Evolutionary conservation across 2,329 filamentous ascomycete genomes (phyloP).

Genomic region (Leptosphaerulina australis): DNA sequence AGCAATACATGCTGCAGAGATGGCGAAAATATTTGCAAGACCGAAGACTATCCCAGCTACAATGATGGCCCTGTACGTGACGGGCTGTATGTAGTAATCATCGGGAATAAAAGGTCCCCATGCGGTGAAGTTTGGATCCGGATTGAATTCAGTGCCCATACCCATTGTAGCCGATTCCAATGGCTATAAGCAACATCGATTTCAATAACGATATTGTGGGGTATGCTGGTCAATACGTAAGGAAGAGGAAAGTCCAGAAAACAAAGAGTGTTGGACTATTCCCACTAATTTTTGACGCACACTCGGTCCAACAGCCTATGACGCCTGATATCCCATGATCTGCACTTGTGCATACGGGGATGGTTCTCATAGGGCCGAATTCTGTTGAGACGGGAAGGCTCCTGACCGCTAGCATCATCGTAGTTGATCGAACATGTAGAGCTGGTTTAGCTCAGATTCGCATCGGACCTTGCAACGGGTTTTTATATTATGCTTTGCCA

Average conservation of each 20-base stretch:
- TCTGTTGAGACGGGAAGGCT: constrained; percentile 5
- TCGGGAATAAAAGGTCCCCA: constrained; percentile 37
- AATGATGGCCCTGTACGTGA: constrained; percentile 28
- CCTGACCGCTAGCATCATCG: not conserved
- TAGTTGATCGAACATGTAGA: not conserved
- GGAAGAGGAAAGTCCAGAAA: not conserved
- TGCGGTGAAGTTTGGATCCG: constrained; percentile 26
- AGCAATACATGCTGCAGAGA: constrained; percentile 40
- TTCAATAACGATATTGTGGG: not conserved
- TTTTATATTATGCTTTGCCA: not conserved
- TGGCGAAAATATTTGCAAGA: constrained; percentile 28
- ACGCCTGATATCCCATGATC: constrained; percentile 5
- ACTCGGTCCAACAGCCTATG: not conserved
- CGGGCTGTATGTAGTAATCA: constrained; percentile 23
- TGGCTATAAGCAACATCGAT: not conserved
- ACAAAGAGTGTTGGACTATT: not conserved
- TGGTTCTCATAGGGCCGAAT: not conserved
- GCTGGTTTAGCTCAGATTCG: not conserved
- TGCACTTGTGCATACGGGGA: constrained; percentile 5
- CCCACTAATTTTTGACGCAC: not conserved
- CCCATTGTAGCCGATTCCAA: not conserved
- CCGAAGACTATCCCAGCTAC: constrained; percentile 29
- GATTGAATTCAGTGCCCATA: constrained; percentile 23
- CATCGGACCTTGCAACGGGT: not conserved
- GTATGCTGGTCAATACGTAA: not conserved